Base-by-base conservation (phyloP, 1,284 basidiomycete species). In the Tremellales sp. region DNA sequence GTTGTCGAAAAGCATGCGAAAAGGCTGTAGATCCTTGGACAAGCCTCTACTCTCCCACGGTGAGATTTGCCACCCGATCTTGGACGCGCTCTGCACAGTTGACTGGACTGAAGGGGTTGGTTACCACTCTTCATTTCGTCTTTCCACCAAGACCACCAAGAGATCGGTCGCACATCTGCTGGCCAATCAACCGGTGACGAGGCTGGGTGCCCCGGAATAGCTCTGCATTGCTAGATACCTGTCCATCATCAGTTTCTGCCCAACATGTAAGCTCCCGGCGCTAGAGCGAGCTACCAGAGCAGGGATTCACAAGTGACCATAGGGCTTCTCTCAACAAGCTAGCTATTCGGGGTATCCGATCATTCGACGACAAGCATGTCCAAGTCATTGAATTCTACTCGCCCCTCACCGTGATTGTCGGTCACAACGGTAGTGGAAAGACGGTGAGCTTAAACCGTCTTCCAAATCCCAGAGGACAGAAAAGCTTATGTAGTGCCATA, bases 341-440 rank as follows among this genome's bases (percentile, higher is more conserved):
- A 34, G 89, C 88, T 34, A 92, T 91, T 47, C 83, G 88, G 14
- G 74, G 74, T 21, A 74, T 77, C 49, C 68, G 76, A 13, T 89
- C 88, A 1, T 94, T 94, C 64, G 90, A 93, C 76, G 89, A 97
- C 79, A 95, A 97, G 64, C 82, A 86, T 58, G 82, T 95, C 53
- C 81, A 91, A 12, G 83, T 97, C 60, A 97, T 98, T 68, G 89
- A 98, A 70, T 98, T 98, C 76, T 97, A 92, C 75, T 85, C 85
- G 13, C 95, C 95, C 2, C 86, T 99, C 46, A 99, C 95, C 0
- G 93, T 99, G 67, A 98, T 98, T 57, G 93, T 98, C 7, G 95
- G 95, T 5, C 89, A 94, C 76, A 98, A 98, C 74, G 95, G 95
- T 13, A 93, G 88, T 59, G 95, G 95, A 42, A 99, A 99, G 77